Percentiles rank a stretch among this genome's conserved stretches.
Conservation (phyloP, 73 alveolate species). For the Breviolum minutum region DNA sequence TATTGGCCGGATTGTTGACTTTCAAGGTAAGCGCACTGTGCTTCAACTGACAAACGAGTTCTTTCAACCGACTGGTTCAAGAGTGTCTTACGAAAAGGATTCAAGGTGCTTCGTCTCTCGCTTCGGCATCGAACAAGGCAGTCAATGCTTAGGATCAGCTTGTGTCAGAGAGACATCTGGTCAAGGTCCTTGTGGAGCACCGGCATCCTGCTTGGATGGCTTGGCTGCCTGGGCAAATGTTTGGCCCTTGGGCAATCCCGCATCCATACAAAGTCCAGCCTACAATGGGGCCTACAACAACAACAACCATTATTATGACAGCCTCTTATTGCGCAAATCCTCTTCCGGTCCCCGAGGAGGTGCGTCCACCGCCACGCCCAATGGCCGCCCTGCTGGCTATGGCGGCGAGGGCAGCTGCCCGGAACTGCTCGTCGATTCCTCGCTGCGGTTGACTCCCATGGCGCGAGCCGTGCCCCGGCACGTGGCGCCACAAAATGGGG, state of each 20-base stretch:
- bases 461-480: not conserved
- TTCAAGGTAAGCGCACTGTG: not conserved
- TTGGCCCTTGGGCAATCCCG: not conserved
- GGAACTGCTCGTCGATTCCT: not conserved
- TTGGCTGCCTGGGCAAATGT: not conserved
- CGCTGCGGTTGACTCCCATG: not conserved
- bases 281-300: too few species aligned
- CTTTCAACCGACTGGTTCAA: not conserved
- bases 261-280: too few species aligned
- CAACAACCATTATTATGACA: too few species aligned
- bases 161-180: not conserved
- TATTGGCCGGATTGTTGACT: not conserved
- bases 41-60: not conserved
- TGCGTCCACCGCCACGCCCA: conserved; percentile 12
- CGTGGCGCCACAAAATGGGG: not conserved
- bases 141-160: conserved; percentile 19
- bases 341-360: conserved; percentile 54
- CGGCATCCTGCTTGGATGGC: conserved; percentile 26
- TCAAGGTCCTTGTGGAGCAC: not conserved
- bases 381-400: conserved; percentile 25
- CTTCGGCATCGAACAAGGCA: not conserved
- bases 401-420: conserved; percentile 40
- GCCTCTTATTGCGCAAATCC: not conserved
- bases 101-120: not conserved
- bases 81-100: not conserved